A percentile compares a stretch with the other conserved stretches of the same genome.
Conservation (phyloP, 2,329 filamentous ascomycete genomes). For the Knufia fluminis region DNA sequence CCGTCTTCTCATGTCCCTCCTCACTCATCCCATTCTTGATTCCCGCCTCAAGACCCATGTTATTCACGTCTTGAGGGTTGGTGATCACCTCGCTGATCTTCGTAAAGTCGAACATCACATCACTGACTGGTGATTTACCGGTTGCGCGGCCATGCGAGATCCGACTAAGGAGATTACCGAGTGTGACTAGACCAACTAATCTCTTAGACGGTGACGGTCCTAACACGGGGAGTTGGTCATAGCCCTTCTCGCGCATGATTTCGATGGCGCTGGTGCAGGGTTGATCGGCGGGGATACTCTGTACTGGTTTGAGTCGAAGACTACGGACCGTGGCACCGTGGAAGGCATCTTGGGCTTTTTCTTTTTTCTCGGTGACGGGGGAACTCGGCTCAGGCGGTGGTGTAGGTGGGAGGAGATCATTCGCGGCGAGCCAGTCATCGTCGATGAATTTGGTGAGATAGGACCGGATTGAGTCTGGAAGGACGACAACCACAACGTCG, state of each 20-base stretch:
- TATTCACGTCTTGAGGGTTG: slow-evolving; percentile 59
- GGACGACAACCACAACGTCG: slow-evolving; percentile 79
- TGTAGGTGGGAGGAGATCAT: slow-evolving; percentile 69
- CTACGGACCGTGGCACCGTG: slow-evolving; percentile 67
- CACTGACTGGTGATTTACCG: slow-evolving; percentile 62
- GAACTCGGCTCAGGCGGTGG: slow-evolving; percentile 37
- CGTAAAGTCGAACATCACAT: slow-evolving; percentile 95
- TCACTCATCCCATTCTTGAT: slow-evolving; percentile 9
- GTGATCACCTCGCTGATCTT: slow-evolving; percentile 81
- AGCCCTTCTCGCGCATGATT: slow-evolving; percentile 96
- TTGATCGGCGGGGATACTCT: slow-evolving; percentile 63
- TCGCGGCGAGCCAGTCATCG: slow-evolving; percentile 97
- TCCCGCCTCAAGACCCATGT: slow-evolving; percentile 5
- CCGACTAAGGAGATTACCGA: slow-evolving; percentile 88
- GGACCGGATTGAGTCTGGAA: slow-evolving; percentile 93
- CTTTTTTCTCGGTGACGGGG: slow-evolving; percentile 24
- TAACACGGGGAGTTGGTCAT: slow-evolving; percentile 92
- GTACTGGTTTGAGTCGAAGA: slow-evolving; percentile 86
- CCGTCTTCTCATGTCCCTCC: slow-evolving; percentile 21
- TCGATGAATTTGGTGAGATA: slow-evolving; percentile 98
- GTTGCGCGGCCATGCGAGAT: slow-evolving; percentile 75
- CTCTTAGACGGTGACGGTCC: slow-evolving; percentile 52
- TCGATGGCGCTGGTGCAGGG: slow-evolving; percentile 83
- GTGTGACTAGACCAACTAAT: slow-evolving; percentile 84
- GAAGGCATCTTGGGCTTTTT: slow-evolving; percentile 56